Evolutionary conservation across 2,329 filamentous ascomycete species (phyloP).

Genomic region (Sclerotinia spermophila): DNA sequence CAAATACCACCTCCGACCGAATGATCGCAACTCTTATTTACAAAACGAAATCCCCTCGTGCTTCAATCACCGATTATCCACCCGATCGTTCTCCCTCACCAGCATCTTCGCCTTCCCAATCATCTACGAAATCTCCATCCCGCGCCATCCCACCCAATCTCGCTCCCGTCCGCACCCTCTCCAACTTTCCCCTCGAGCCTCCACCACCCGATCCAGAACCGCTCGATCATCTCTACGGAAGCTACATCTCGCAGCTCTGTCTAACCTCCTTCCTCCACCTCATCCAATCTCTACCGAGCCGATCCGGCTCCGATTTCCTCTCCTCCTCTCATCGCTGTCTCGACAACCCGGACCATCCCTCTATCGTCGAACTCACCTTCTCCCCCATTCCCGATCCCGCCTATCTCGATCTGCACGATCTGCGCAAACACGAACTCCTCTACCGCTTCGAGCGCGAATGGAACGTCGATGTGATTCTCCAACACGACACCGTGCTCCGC

Average conservation of each 20-base stretch:
- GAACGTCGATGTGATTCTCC: constrained; percentile 81
- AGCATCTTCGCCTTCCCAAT: constrained; percentile 18
- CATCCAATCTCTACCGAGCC: constrained; percentile 59
- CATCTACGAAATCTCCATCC: constrained; percentile 17
- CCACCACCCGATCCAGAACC: constrained; percentile 52
- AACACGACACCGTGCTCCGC: constrained; percentile 69
- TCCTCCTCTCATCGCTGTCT: constrained; percentile 63
- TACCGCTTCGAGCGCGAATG: constrained; percentile 83
- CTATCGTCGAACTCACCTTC: constrained; percentile 64
- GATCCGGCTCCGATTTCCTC: constrained; percentile 48
- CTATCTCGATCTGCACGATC: constrained; percentile 63
- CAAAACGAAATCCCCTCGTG: constrained; percentile 43
- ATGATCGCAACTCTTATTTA: constrained; percentile 64
- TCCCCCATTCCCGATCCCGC: constrained; percentile 57
- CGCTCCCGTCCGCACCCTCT: constrained; percentile 55
- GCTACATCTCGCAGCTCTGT: constrained; percentile 62
- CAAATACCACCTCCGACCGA: constrained; percentile 47
- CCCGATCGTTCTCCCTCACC: constrained; percentile 38
- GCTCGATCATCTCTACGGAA: constrained; percentile 63
- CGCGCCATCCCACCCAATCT: constrained; percentile 40
- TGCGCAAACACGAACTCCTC: constrained; percentile 76
- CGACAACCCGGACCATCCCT: constrained; percentile 55
- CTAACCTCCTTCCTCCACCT: constrained; percentile 62
- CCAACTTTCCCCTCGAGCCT: constrained; percentile 58
- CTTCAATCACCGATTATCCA: constrained; percentile 39